Conservation (phyloP, 352 stramenopile genomes). For the Discostella stelligera region DNA sequence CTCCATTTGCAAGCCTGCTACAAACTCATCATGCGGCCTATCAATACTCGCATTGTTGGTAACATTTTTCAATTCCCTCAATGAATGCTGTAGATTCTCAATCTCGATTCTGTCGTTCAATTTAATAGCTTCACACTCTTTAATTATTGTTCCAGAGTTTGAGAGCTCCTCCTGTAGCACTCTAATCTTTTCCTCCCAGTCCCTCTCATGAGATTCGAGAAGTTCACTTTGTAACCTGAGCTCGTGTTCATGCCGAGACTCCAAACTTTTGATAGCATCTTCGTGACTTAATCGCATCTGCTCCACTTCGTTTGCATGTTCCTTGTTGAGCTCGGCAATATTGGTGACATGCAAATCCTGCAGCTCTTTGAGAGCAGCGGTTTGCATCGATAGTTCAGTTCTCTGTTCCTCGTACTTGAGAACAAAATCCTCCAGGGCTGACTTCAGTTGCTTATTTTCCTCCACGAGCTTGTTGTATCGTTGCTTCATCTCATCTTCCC, state of each 20-base stretch:
- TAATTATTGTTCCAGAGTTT: conserved; percentile 5
- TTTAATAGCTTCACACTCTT: conserved; percentile 13
- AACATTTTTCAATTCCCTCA: background rate
- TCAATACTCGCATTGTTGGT: background rate
- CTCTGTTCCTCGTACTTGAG: conserved; percentile 26
- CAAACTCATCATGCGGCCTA: conserved; percentile 2
- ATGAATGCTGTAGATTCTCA: background rate
- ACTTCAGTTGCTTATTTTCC: conserved; percentile 19
- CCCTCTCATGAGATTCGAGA: conserved; percentile 9
- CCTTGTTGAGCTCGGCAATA: conserved; percentile 3
- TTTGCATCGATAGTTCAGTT: conserved; percentile 18
- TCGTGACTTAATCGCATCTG: conserved; percentile 6
- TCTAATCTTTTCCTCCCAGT: conserved; percentile 10
- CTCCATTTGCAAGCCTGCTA: conserved; percentile 13
- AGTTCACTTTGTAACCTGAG: conserved; percentile 12
- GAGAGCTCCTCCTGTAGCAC: conserved; percentile 3
- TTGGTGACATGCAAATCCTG: conserved; percentile 15
- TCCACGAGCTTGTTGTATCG: conserved; percentile 12
- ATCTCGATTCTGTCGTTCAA: conserved; percentile 17
- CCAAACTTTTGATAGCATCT: background rate
- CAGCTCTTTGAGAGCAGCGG: conserved; percentile 14
- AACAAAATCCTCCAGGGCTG: conserved; percentile 21
- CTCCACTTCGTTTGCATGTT: conserved; percentile 20
- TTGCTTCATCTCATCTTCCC: conserved; percentile 16
- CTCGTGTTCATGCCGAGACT: conserved; percentile 9